These are phyloP conservation scores for Discostella pseudostelligera DNA, from an alignment of 108 stramenopile species.

Conservation along the genomic window DNA sequence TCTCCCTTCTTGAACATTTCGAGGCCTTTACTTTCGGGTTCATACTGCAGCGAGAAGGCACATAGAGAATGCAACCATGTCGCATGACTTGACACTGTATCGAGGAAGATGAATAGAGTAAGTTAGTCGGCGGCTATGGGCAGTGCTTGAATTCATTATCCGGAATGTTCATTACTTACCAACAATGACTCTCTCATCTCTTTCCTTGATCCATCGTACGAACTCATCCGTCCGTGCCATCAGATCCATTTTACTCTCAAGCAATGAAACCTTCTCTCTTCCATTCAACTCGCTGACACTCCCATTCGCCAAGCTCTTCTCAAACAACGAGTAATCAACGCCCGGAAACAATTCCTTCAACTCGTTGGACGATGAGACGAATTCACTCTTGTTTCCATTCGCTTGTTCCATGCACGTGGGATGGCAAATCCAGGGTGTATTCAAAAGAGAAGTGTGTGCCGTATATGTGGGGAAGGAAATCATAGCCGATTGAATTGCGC, in stretches of 20 bases:
- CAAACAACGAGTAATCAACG: conserved; percentile 30
- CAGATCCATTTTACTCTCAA: conserved; percentile 48
- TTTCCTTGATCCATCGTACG: conserved; percentile 38
- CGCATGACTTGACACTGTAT: conserved; percentile 46
- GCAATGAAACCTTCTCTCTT: conserved; percentile 25
- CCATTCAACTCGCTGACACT: conserved; percentile 22
- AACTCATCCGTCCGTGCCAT: conserved; percentile 43
- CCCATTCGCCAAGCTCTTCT: conserved; percentile 12
- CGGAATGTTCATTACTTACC: conserved; percentile 18
- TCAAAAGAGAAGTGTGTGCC: conserved; percentile 20
- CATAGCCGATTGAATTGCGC: conserved; percentile 45
- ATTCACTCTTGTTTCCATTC: conserved; percentile 47
- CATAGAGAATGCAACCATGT: conserved; percentile 51
- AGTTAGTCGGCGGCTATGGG: not conserved
- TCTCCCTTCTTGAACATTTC: conserved; percentile 81
- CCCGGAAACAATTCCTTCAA: conserved; percentile 38
- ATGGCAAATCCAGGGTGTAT: conserved; percentile 45
- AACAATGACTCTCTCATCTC: conserved; percentile 47
- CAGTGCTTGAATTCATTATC: not conserved
- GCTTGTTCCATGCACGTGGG: conserved; percentile 41
- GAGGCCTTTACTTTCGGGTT: conserved; percentile 59
- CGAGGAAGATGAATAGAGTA: not conserved
- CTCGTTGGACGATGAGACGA: conserved; percentile 21
- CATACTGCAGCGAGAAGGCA: conserved; percentile 38
- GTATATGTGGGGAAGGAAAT: conserved; percentile 42